Base-by-base conservation (phyloP, 2,329 filamentous ascomycete genomes). In the Fusarium nematophilum region DNA sequence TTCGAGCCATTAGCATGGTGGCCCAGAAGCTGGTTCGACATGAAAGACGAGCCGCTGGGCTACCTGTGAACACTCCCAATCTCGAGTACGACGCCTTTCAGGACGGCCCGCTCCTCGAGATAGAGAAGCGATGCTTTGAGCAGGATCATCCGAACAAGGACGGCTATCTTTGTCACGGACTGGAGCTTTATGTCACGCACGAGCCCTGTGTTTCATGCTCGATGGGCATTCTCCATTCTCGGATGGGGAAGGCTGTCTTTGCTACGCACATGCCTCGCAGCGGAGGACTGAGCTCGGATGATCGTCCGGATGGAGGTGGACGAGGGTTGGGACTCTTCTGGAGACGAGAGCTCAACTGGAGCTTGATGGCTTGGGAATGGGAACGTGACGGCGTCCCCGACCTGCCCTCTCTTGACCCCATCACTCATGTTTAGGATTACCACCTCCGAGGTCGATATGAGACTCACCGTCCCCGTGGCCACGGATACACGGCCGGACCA, bases 131-230 rank as follows among this genome's bases (percentile, higher is more conserved):
- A 49, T 84, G 89, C 59, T 91, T 87, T 69, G 79, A 81, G 42
- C 78, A 85, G 67, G 87, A 88, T 67, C 90, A 89, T 69, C 85
- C 84, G 33, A 85, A 82, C 62, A 84, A 86, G 26, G 91, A 92
- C 65, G 94, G 94, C 47, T 99, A 99, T 73, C 86, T 99, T 15
- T 98, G 94, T 77, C 92, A 96, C 65, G 91, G 92, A 49, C 84
- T 99, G 25, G 94, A 98, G 75, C 85, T 99, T 52, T 98, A 97
- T 77, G 82, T 96, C 57, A 97, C 93, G 3, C 93, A 98, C 71
- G 95, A 99, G 77, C 95, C 95, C 5, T 99, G 95, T 73, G 86
- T 96, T 57, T 96, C 96, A 86, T 99, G 95, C 77, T 92, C 91
- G 29, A 98, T 98, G 95, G 95, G 92, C 2, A 90, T 98, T 66